Evolutionary conservation across 306 rosid genomes (phyloP), one percentile per base, ranked within the genome.

Genomic region (Lotus japonicus): DNA sequence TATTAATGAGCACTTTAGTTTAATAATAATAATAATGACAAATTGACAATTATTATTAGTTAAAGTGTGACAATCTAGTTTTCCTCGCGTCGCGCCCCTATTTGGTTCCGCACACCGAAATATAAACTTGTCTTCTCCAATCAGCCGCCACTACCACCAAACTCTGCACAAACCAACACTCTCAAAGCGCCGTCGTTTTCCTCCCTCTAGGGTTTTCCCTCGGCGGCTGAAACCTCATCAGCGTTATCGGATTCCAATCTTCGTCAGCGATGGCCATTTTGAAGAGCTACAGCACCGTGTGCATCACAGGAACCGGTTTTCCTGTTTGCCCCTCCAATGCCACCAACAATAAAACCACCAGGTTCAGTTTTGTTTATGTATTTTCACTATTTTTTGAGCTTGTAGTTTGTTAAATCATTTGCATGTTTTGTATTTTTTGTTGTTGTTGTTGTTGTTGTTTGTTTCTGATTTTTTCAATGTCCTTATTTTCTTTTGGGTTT

Each of bases 241-340:
- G 5, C 9, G n/a, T 14, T 9, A 9, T 50, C 71, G 58, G 11
- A 16, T 31, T 59, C 55, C 5, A 64, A 28, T 44, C 39, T 36
- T 45, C 9, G 38, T 0, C 9, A n/a, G 17, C 7, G 45, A 84
- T 82, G 91, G 81, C 91, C 28, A 64, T 59, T 17, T 57, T 84
- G 73, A 79, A 81, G 69, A 83, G 80, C 81, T 80, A 54, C 41
- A 74, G 23, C 28, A 42, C 53, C 45, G 58, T 67, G 23, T 82
- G 79, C 77, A 64, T 79, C 77, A 69, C 74, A 19, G 80, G 79
- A 17, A 64, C 77, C 28, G n/a, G 58, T 73, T 72, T 83, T 65
- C 87, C 81, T 54, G 50, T 81, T 71, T 84, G 75, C 75, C 80
- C 81, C 71, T 79, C 82, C 70, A 55, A 45, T 51, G 54, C 33